phyloP scores from a whole-genome alignment of 306 rosid genomes.

The Pueraria montana region DNA sequence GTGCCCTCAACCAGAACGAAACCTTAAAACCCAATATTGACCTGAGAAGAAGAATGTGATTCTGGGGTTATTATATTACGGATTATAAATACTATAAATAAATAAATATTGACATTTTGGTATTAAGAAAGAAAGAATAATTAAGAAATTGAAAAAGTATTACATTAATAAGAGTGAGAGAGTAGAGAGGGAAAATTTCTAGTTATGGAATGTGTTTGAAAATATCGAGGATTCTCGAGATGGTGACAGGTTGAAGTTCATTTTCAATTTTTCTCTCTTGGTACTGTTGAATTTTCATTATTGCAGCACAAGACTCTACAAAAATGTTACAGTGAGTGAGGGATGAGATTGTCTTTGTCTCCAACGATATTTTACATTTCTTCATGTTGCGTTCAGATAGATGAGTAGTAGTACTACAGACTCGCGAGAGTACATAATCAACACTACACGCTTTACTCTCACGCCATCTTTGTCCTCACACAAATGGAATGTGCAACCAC shows the following conservation, averaged over 20 bases:
- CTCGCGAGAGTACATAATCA: neutral
- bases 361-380: neutral
- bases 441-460: slow-evolving; percentile 15
- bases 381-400: neutral
- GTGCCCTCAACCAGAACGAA: slow-evolving; percentile 30
- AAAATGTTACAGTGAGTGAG: neutral
- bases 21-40: slow-evolving; percentile 23
- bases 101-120: neutral
- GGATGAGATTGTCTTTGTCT: slow-evolving; percentile 17
- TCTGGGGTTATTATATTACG: neutral
- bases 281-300: neutral
- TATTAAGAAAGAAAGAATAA: neutral
- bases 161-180: neutral
- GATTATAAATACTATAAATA: neutral
- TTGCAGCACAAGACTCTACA: neutral
- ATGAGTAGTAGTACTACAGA: no score
- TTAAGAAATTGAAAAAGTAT: neutral
- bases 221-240: slow-evolving; percentile 28
- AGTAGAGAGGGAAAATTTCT: slow-evolving; percentile 1
- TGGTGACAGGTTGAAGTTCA: neutral
- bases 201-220: slow-evolving; percentile 27
- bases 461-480: slow-evolving; percentile 27
- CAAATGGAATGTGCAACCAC: neutral
- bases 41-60: slow-evolving; percentile 41
- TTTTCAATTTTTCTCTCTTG: neutral